Percentiles rank a stretch among this genome's conserved stretches.
Evolutionary conservation across 2,329 filamentous ascomycete genomes (phyloP).

Genomic region (Penicillium paneum): DNA sequence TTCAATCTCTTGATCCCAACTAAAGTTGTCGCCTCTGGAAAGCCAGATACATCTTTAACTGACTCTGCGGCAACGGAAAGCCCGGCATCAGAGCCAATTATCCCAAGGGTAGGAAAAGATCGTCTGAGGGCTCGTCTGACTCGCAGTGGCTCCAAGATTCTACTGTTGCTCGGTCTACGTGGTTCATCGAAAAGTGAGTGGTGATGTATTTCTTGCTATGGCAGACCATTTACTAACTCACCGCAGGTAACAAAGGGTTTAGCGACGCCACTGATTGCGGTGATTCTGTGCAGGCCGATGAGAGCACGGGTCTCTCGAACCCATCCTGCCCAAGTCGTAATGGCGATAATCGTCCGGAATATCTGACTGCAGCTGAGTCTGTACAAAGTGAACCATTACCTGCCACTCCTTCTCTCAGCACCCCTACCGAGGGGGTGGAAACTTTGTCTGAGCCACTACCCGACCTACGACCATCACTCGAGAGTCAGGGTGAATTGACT

Average conservation of each 20-base stretch:
- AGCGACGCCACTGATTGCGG: conserved; percentile 12
- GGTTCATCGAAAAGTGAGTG: conserved; percentile 27
- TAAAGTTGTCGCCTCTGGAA: conserved; percentile 18
- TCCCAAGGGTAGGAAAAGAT: conserved; percentile 18
- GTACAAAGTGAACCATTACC: conserved; percentile 8
- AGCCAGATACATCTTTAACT: conserved; percentile 14
- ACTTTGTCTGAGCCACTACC: conserved; percentile 1
- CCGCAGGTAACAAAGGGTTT: conserved; percentile 17
- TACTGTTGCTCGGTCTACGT: conserved; percentile 36
- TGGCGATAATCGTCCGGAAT: neutral
- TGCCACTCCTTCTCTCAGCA: neutral
- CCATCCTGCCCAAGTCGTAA: conserved; percentile 1
- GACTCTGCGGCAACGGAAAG: conserved; percentile 27
- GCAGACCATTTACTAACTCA: neutral
- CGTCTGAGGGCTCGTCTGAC: conserved; percentile 33
- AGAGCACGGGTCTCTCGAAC: neutral
- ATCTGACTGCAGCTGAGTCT: neutral
- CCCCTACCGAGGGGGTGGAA: neutral
- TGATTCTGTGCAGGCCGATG: conserved; percentile 1
- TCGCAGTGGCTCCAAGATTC: conserved; percentile 36
- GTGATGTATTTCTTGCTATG: neutral
- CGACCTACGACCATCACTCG: neutral
- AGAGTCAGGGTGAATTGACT: neutral
- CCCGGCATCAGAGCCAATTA: conserved; percentile 21
- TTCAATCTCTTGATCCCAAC: conserved; percentile 25